phyloP scores from a whole-genome alignment of 257 asterid genomes.

The Phtheirospermum japonicum region DNA sequence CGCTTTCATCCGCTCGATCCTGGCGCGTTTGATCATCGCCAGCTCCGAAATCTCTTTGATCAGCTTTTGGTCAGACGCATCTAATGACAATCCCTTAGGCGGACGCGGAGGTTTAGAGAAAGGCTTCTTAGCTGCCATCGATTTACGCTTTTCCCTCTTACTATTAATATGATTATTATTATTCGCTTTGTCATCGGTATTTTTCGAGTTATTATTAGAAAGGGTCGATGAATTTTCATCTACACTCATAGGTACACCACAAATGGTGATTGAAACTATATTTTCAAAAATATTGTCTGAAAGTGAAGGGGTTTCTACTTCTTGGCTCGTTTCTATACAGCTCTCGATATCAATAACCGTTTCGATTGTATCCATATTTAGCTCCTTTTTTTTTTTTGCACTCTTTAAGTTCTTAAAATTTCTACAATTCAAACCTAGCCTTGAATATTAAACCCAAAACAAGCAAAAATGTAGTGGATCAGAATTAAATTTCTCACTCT shows the following conservation, averaged over 20 bases:
- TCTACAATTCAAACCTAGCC: too few relatives aligned
- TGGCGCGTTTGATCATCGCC: slow-evolving; percentile 63
- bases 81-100: slow-evolving; percentile 62
- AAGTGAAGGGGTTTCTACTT: slow-evolving; percentile 29
- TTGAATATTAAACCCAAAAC: too few relatives aligned
- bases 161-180: slow-evolving; percentile 34
- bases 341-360: slow-evolving; percentile 47
- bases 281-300: slow-evolving; percentile 29
- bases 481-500: too few relatives aligned
- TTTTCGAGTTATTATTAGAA: slow-evolving; percentile 1
- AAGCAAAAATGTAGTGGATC: too few relatives aligned
- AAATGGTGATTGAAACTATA: slow-evolving; percentile 19
- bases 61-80: slow-evolving; percentile 81
- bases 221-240: slow-evolving; percentile 29
- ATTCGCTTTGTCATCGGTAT: slow-evolving; percentile 26
- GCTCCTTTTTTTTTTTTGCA: too few relatives aligned
- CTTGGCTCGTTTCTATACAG: slow-evolving; percentile 31
- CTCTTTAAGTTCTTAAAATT: too few relatives aligned
- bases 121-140: slow-evolving; percentile 59
- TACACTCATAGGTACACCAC: slow-evolving; percentile 19
- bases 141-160: slow-evolving; percentile 51
- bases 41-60: slow-evolving; percentile 72
- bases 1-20: slow-evolving; percentile 69
- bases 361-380: background rate
- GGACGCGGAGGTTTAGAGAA: slow-evolving; percentile 72